Percentiles rank a stretch among this genome's conserved stretches.
Evolutionary conservation across 2,329 filamentous ascomycete genomes (phyloP).

Genomic region (Gliomastix tumulicola): DNA sequence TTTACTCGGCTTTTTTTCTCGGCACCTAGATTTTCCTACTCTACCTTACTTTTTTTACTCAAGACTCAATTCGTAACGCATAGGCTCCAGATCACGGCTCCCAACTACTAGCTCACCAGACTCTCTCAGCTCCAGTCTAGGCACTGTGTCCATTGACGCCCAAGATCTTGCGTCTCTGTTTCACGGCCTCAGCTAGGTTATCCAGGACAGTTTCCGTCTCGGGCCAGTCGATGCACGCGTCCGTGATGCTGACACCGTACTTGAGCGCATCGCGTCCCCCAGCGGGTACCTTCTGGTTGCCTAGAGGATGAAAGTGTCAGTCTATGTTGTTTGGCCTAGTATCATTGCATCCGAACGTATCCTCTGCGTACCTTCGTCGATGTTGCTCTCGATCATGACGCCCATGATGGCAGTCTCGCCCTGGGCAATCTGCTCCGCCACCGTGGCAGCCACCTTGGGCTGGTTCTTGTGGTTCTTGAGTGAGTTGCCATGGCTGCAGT

Average conservation of each 20-base stretch:
- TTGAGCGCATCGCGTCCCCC: constrained; percentile 81
- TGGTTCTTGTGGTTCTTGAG: constrained; percentile 97
- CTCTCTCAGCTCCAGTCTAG: too few species aligned
- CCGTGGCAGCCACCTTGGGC: constrained; percentile 76
- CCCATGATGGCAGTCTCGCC: constrained; percentile 89
- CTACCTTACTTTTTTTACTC: too few species aligned
- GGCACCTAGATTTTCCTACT: too few species aligned
- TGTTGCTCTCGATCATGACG: constrained; percentile 98
- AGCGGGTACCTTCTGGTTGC: constrained; percentile 83
- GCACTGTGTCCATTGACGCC: constrained; percentile 10
- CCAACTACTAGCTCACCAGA: too few species aligned
- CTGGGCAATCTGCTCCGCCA: constrained; percentile 78
- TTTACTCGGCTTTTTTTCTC: too few species aligned
- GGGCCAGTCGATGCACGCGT: constrained; percentile 93
- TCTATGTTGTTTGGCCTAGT: too few species aligned
- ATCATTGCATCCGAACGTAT: too few species aligned
- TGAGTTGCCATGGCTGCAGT: constrained; percentile 96
- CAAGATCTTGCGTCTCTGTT: constrained; percentile 54
- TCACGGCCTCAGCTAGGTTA: constrained; percentile 71
- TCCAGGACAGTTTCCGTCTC: constrained; percentile 78
- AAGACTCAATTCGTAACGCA: too few species aligned
- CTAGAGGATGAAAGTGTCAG: constrained; percentile 33
- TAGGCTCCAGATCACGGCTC: too few species aligned
- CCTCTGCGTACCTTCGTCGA: constrained; percentile 77
- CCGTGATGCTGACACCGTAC: constrained; percentile 94